Evolutionary conservation across 78 protist species (phyloP).

Genomic region (Paratrimastix pyriformis): DNA sequence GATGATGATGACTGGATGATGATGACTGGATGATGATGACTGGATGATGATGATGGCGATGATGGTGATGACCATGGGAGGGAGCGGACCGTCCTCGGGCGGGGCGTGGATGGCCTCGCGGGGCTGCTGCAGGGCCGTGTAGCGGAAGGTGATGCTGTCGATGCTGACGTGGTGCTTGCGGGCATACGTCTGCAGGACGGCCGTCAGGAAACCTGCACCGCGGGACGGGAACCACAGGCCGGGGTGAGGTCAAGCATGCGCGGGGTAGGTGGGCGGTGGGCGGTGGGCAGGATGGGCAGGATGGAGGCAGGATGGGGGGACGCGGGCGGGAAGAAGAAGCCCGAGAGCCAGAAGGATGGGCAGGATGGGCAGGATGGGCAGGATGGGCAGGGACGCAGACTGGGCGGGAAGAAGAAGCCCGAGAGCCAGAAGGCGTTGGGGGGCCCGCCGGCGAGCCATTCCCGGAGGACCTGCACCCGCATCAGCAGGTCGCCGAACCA

Average conservation of each 20-base stretch:
- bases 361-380: too few species aligned
- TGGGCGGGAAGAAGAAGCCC: constrained; percentile 49
- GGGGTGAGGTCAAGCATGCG: too few species aligned
- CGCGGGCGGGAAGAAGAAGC: constrained; percentile 25
- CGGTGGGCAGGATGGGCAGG: too few species aligned
- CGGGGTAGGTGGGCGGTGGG: too few species aligned
- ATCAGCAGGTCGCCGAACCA: constrained; percentile 39
- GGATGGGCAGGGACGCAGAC: too few species aligned
- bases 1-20: too few species aligned
- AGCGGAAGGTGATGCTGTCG: constrained; percentile 12
- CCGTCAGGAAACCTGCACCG: constrained; percentile 38
- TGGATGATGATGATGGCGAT: too few species aligned
- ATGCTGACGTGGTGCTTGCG: constrained; percentile 1
- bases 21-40: too few species aligned
- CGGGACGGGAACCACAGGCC: too few species aligned
- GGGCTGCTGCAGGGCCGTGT: background rate
- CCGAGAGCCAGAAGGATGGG: background rate
- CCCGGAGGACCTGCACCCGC: constrained; percentile 39
- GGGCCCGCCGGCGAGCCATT: constrained; percentile 38
- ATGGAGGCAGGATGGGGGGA: too few species aligned
- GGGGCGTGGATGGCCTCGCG: background rate
- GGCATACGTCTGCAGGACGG: constrained; percentile 26
- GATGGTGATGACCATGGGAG: too few species aligned
- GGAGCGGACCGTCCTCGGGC: constrained; percentile 12
- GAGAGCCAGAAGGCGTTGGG: constrained; percentile 46